Percentiles rank a stretch among this genome's conserved stretches.
phyloP scores from a whole-genome alignment of 2,329 filamentous ascomycete species.

The Cytospora chrysosperma region DNA sequence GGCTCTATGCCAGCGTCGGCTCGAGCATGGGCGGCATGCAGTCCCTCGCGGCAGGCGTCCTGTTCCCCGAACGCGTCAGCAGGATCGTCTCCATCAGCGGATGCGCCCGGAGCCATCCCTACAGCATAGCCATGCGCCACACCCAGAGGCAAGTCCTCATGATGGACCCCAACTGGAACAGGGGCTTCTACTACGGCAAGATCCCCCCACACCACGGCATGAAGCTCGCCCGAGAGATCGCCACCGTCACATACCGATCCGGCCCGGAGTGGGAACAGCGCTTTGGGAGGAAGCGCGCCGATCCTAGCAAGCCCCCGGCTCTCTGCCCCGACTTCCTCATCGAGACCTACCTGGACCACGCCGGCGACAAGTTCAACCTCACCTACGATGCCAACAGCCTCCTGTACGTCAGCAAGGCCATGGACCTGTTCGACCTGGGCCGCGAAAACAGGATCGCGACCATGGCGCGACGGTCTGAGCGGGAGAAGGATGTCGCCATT shows the following conservation, averaged over 20 bases:
- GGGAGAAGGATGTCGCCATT: constrained; percentile 56
- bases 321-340: constrained; percentile 97
- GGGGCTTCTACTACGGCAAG: constrained; percentile 86
- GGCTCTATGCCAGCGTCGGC: constrained; percentile 87
- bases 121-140: constrained; percentile 98
- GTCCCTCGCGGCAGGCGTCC: constrained; percentile 78
- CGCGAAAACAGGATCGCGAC: constrained; percentile 65
- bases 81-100: constrained; percentile 88
- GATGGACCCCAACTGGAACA: constrained; percentile 98
- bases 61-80: constrained; percentile 79
- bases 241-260: constrained; percentile 94
- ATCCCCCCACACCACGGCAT: constrained; percentile 94
- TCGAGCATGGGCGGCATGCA: constrained; percentile 99
- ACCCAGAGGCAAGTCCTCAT: constrained; percentile 96
- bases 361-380: constrained; percentile 96
- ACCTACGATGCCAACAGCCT: constrained; percentile 96
- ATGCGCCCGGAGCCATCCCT: constrained; percentile 91
- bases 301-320: constrained; percentile 81
- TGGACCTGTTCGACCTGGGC: constrained; percentile 96
- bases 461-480: constrained; percentile 59
- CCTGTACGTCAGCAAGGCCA: constrained; percentile 95
- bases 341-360: constrained; percentile 96
- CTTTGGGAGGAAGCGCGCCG: constrained; percentile 84
- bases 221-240: constrained; percentile 97
- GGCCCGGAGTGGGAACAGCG: constrained; percentile 97